Percentiles rank a stretch among this genome's conserved stretches.
Evolutionary conservation across 805 yeast genomes (phyloP).

Genomic region (Saturnispora gosingensis): DNA sequence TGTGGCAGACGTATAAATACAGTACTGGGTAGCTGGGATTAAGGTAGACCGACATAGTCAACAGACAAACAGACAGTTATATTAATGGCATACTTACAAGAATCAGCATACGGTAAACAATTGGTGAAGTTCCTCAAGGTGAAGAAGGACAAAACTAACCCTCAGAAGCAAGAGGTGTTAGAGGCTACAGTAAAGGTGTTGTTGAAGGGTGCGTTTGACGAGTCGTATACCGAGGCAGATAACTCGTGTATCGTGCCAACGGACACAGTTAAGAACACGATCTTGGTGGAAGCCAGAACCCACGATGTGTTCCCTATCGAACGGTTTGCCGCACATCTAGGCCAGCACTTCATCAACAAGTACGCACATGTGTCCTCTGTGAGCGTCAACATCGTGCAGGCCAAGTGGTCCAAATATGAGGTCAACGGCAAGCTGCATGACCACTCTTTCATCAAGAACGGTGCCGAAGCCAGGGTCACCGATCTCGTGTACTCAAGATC

Average conservation of each 20-base stretch:
- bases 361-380: constrained; percentile 72
- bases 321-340: constrained; percentile 77
- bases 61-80: neutral
- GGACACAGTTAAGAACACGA: constrained; percentile 86
- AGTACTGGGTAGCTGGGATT: neutral
- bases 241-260: constrained; percentile 88
- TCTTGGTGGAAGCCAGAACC: constrained; percentile 72
- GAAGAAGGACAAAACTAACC: constrained; percentile 64
- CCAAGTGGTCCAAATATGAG: constrained; percentile 66
- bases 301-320: constrained; percentile 87
- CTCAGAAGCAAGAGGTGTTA: constrained; percentile 67
- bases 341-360: constrained; percentile 68
- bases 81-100: constrained; percentile 25
- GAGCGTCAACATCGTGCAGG: constrained; percentile 58
- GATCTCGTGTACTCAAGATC: constrained; percentile 41
- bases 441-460: constrained; percentile 81
- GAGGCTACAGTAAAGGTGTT: constrained; percentile 77
- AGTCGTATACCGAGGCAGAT: constrained; percentile 80
- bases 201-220: constrained; percentile 69
- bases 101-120: constrained; percentile 81
- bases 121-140: constrained; percentile 90
- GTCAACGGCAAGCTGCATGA: constrained; percentile 70
- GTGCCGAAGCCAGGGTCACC: constrained; percentile 69
- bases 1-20: neutral
- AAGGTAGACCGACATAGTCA: too few species aligned